Evolutionary conservation across 176 grass and related monocot species (phyloP), one percentile per base, ranked within the genome.

Genomic region (Eleusine indica): DNA sequence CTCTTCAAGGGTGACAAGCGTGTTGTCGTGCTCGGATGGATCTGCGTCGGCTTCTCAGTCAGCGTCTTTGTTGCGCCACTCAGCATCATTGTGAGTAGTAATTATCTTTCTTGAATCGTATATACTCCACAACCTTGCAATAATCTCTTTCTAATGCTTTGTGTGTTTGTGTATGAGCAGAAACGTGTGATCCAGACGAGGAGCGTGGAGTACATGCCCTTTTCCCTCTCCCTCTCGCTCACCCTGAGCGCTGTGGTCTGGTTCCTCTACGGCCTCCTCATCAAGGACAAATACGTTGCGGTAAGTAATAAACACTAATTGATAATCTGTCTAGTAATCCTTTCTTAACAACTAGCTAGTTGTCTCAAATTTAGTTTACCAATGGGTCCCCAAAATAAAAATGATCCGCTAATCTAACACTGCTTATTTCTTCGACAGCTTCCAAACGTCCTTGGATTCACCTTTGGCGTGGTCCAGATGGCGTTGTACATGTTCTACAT

Each of bases 121-220:
- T 28, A 11, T 53, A 60, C 12, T 18, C 15, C 12, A 51, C 18
- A 17, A 41, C 35, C 9, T 7, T 80, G 63, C 3, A 66, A 44
- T 8, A 46, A 18, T 32, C 14, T 47, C 13, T 6, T 62, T n/a
- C 44, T 80, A 14, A 79, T 75, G 0, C 6, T 18, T 3, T 14
- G 21, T 44, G 3, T 1, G n/a, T 22, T 18, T 38, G 2, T 56
- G 10, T 56, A 52, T 2, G 25, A 83, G 12, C 88, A 97, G 95
- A 93, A 80, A 56, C 88, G 86, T 3, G 95, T 98, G 29, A 74
- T 98, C 29, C 82, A 83, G 19, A 91, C 95, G 10, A 91, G 78
- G 49, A 98, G 95, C 18, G 92, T 97, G 0, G 92, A 97, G 46
- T 97, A 93, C 86, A 94, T 97, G 92, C 95, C 95, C 12, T 94